phyloP scores from a whole-genome alignment of 73 alveolate genomes.

The Tetrahymena borealis region DNA sequence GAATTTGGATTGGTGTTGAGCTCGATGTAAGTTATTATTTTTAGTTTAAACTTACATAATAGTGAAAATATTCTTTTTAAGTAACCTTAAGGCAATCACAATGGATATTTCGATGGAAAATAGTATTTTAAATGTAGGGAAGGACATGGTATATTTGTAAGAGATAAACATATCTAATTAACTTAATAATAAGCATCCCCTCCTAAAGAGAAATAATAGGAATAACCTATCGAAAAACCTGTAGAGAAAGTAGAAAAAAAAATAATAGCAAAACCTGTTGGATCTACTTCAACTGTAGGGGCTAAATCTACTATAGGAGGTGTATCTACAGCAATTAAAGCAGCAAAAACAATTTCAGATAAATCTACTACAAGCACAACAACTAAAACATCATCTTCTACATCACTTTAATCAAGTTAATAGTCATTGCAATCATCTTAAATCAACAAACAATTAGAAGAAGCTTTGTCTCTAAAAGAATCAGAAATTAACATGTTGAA shows the following conservation, averaged over 20 bases:
- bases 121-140: background rate
- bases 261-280: background rate
- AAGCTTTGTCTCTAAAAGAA: background rate
- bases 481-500: background rate
- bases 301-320: background rate
- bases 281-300: background rate
- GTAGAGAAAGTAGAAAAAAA: background rate
- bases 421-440: background rate
- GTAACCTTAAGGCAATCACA: background rate
- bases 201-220: background rate
- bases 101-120: background rate
- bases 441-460: background rate
- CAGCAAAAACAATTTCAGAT: background rate
- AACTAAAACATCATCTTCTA: background rate
- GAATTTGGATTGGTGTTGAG: background rate
- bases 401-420: background rate
- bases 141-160: background rate
- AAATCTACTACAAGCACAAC: background rate
- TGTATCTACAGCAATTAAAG: background rate
- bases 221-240: background rate
- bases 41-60: background rate
- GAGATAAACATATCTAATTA: background rate
- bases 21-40: background rate
- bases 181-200: background rate
- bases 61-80: background rate